Percentiles rank a stretch among this genome's conserved stretches.
Conservation (phyloP, 1,139 yeast genomes). For the Kodamaea sp. region DNA sequence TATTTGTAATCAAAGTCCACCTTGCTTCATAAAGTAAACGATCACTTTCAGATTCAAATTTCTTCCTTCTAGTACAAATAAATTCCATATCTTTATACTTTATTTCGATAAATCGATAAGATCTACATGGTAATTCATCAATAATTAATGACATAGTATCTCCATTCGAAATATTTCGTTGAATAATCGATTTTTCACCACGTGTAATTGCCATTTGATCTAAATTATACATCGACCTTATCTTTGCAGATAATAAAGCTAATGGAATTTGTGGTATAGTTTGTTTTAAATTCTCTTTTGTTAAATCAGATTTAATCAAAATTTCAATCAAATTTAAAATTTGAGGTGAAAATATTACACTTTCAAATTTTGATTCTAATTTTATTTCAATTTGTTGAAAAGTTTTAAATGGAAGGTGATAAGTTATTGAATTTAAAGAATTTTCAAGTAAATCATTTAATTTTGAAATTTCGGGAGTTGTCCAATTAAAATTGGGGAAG, state of each 20-base stretch:
- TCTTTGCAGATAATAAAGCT: conserved; percentile 1
- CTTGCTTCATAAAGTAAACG: conserved; percentile 36
- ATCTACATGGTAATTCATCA: conserved; percentile 13
- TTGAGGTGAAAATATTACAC: too few species aligned
- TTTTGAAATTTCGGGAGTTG: too few species aligned
- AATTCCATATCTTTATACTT: conserved; percentile 21
- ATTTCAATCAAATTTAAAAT: too few species aligned
- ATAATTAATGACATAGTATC: not conserved
- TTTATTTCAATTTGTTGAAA: too few species aligned
- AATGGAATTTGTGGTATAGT: conserved; percentile 6
- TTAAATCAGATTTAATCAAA: conserved; percentile 5
- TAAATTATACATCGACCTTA: conserved; percentile 3
- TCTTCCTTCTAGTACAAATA: conserved; percentile 23
- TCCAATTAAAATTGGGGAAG: too few species aligned
- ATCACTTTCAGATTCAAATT: conserved; percentile 29
- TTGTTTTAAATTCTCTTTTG: conserved; percentile 3
- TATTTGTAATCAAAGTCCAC: conserved; percentile 29
- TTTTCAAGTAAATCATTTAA: too few species aligned
- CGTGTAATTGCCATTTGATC: conserved; percentile 3
- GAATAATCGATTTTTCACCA: conserved; percentile 1
- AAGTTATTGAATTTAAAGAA: too few species aligned
- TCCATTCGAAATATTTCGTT: too few species aligned
- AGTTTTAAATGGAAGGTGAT: too few species aligned
- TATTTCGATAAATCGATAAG: conserved; percentile 16
- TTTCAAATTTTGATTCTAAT: too few species aligned